Conservation (phyloP, 768 basidiomycete genomes). For the Butyriboletus loyo region DNA sequence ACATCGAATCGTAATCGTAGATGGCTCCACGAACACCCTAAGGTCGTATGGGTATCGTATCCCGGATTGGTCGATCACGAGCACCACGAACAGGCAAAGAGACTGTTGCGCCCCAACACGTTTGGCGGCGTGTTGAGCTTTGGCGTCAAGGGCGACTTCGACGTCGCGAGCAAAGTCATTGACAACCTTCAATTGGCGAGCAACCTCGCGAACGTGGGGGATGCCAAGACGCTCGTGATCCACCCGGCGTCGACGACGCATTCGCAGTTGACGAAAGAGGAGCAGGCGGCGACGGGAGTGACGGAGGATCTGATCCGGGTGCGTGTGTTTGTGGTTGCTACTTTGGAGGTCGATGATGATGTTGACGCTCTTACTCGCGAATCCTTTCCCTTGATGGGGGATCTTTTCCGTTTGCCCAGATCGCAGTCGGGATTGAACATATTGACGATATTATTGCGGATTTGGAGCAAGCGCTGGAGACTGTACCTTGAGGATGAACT, state of each 20-base stretch:
- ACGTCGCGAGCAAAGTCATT: conserved; percentile 30
- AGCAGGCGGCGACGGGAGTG: conserved; percentile 65
- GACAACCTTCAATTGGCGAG: conserved; percentile 38
- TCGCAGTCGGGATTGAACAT: conserved; percentile 18
- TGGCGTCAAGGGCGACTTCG: not conserved
- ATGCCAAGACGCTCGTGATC: conserved; percentile 79
- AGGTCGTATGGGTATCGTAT: conserved; percentile 17
- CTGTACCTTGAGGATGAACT: not conserved
- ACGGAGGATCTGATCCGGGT: conserved; percentile 75
- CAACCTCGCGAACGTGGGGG: conserved; percentile 42
- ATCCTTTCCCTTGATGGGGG: no score
- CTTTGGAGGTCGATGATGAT: no score
- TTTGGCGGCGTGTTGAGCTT: conserved; percentile 19
- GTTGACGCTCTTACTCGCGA: not conserved
- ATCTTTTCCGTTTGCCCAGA: not conserved
- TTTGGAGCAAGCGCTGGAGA: conserved; percentile 9
- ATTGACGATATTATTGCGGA: conserved; percentile 17
- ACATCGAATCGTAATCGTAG: not conserved
- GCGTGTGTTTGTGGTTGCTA: not conserved
- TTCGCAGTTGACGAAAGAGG: conserved; percentile 58
- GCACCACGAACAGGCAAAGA: conserved; percentile 11
- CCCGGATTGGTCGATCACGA: conserved; percentile 9
- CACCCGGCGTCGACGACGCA: conserved; percentile 80
- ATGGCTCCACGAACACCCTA: conserved; percentile 12
- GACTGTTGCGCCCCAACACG: conserved; percentile 1